phyloP scores from a whole-genome alignment of 768 basidiomycete genomes.

The Serendipita sp. region DNA sequence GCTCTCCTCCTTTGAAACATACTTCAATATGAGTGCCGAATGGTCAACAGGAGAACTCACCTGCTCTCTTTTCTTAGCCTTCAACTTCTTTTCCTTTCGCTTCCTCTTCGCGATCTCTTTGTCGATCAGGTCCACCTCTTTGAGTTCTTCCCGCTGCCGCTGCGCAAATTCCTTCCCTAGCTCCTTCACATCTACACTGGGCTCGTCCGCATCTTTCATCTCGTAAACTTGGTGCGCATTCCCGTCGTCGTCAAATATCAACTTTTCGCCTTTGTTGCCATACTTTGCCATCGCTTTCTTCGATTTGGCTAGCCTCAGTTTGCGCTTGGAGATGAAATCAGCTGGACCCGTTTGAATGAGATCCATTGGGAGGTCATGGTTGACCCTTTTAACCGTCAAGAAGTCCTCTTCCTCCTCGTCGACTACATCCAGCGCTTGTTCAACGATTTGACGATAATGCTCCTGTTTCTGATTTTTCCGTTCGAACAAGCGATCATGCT shows the following conservation, averaged over 20 bases:
- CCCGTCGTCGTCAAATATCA: slow-evolving; percentile 85
- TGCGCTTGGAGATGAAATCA: slow-evolving; percentile 67
- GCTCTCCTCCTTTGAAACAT: not conserved
- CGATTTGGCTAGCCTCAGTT: slow-evolving; percentile 53
- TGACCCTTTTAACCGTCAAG: slow-evolving; percentile 79
- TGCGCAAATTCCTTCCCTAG: slow-evolving; percentile 56
- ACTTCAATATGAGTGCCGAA: not conserved
- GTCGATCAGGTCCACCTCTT: slow-evolving; percentile 52
- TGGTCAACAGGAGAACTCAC: slow-evolving; percentile 16
- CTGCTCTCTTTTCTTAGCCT: slow-evolving; percentile 64
- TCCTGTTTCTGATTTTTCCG: slow-evolving; percentile 86
- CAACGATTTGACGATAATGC: slow-evolving; percentile 79
- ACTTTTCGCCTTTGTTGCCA: slow-evolving; percentile 47
- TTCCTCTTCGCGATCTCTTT: slow-evolving; percentile 74
- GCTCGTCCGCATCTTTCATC: slow-evolving; percentile 54
- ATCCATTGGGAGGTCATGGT: slow-evolving; percentile 48
- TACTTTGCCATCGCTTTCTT: slow-evolving; percentile 54
- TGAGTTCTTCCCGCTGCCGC: slow-evolving; percentile 57
- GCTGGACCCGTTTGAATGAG: slow-evolving; percentile 22
- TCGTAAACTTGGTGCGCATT: slow-evolving; percentile 68
- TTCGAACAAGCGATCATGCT: slow-evolving; percentile 96
- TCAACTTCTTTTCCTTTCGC: slow-evolving; percentile 79
- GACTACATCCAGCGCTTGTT: slow-evolving; percentile 30
- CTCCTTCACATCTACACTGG: slow-evolving; percentile 38
- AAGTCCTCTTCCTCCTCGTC: slow-evolving; percentile 58